Evolutionary conservation across 1,284 basidiomycete species (phyloP).

Genomic region (Puccinia horiana): DNA sequence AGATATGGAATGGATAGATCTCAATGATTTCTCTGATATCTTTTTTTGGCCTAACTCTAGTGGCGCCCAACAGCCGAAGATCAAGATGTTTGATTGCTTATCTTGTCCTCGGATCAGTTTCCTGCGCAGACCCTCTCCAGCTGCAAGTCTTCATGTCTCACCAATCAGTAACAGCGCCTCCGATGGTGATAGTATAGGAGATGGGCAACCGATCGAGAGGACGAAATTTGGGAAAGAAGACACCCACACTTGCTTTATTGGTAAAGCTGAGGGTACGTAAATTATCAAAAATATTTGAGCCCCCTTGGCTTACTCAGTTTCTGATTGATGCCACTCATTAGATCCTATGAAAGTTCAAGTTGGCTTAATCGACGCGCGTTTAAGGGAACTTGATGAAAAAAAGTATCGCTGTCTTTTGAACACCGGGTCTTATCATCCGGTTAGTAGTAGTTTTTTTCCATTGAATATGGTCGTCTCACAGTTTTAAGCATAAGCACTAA

Average conservation of each 20-base stretch:
- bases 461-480: slow-evolving; percentile 49
- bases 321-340: slow-evolving; percentile 54
- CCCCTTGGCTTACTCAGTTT: slow-evolving; percentile 18
- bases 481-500: slow-evolving; percentile 33
- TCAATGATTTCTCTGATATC: slow-evolving; percentile 57
- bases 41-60: slow-evolving; percentile 52
- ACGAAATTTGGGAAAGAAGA: slow-evolving; percentile 84
- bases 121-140: slow-evolving; percentile 42
- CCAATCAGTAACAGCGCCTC: slow-evolving; percentile 13
- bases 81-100: slow-evolving; percentile 48
- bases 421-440: slow-evolving; percentile 10
- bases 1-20: slow-evolving; percentile 56
- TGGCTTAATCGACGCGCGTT: slow-evolving; percentile 66
- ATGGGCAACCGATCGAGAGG: slow-evolving; percentile 51
- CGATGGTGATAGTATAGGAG: slow-evolving; percentile 59
- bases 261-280: slow-evolving; percentile 70
- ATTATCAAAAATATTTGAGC: neutral
- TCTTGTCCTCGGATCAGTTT: slow-evolving; percentile 46
- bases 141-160: slow-evolving; percentile 11
- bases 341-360: slow-evolving; percentile 73
- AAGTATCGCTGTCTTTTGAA: slow-evolving; percentile 20
- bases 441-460: neutral
- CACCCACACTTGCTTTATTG: slow-evolving; percentile 81
- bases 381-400: slow-evolving; percentile 57
- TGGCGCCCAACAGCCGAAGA: slow-evolving; percentile 50